Conservation (phyloP, 805 yeast species). For the Priceomyces castillae region DNA sequence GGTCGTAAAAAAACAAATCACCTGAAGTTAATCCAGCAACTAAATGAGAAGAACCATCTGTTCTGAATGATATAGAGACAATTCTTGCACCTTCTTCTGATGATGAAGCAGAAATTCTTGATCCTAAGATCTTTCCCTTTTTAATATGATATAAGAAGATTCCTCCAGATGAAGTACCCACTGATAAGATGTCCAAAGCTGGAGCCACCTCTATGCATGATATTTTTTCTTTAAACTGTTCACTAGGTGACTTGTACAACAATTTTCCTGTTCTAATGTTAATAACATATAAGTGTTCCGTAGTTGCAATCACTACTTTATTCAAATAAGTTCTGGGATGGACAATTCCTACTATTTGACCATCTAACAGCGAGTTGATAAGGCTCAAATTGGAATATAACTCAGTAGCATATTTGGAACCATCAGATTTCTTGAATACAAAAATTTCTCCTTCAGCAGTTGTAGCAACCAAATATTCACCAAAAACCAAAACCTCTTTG, state of each 20-base stretch:
- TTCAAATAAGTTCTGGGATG: conserved; percentile 94
- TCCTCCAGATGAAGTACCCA: conserved; percentile 71
- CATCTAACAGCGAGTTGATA: conserved; percentile 56
- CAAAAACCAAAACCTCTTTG: conserved; percentile 60
- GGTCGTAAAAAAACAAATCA: conserved; percentile 81
- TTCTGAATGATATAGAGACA: conserved; percentile 76
- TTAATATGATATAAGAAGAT: conserved; percentile 65
- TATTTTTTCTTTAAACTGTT: conserved; percentile 49
- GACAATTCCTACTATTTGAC: conserved; percentile 61
- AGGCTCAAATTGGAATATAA: conserved; percentile 62
- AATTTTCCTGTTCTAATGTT: conserved; percentile 78
- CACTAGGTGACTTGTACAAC: conserved; percentile 50
- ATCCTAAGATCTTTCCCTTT: conserved; percentile 51
- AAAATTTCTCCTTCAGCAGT: conserved; percentile 40
- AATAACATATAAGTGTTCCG: conserved; percentile 55
- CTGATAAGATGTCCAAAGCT: conserved; percentile 75
- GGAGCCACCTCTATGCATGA: conserved; percentile 82
- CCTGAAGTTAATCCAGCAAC: conserved; percentile 79
- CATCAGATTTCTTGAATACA: conserved; percentile 51
- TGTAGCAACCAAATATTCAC: conserved; percentile 68
- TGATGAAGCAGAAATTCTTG: conserved; percentile 48
- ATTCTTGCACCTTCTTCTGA: conserved; percentile 40
- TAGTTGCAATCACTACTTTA: conserved; percentile 82
- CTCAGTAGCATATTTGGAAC: conserved; percentile 53
- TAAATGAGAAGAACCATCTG: conserved; percentile 83